phyloP scores from a whole-genome alignment of 441 rosid genomes.

The Brassica balearica region DNA sequence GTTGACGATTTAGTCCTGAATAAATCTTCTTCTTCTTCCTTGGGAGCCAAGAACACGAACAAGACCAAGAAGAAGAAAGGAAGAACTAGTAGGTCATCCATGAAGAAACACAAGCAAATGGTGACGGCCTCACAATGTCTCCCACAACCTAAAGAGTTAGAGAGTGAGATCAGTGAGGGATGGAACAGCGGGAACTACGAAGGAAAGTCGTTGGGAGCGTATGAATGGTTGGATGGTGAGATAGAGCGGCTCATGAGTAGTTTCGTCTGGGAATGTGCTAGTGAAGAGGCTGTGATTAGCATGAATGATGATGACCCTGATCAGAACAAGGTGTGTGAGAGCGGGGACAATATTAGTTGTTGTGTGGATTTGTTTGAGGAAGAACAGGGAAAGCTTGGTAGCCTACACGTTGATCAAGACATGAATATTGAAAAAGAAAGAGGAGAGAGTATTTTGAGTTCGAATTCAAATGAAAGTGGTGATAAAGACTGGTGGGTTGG shows the following conservation, averaged over 20 bases:
- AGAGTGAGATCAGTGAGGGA: conserved; percentile 20
- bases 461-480: conserved; percentile 40
- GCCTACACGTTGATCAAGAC: conserved; percentile 31
- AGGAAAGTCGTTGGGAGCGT: conserved; percentile 58
- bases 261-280: conserved; percentile 39
- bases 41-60: conserved; percentile 30
- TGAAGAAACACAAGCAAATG: conserved; percentile 52
- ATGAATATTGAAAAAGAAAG: conserved; percentile 34
- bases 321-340: conserved; percentile 31
- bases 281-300: conserved; percentile 24
- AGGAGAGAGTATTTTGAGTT: conserved; percentile 46
- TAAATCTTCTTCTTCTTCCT: conserved; percentile 13
- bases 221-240: conserved; percentile 81
- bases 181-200: conserved; percentile 15
- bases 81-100: conserved; percentile 52
- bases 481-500: conserved; percentile 39
- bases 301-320: conserved; percentile 26
- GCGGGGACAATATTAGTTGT: conserved; percentile 36
- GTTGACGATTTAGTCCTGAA: conserved; percentile 25
- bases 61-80: conserved; percentile 47
- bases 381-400: conserved; percentile 36
- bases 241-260: conserved; percentile 56
- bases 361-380: conserved; percentile 33
- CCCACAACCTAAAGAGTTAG: conserved; percentile 14
- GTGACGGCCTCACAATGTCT: conserved; percentile 31